Evolutionary conservation across 176 grass and related monocot genomes (phyloP), one percentile per base, ranked within the genome.

Genomic region (Oryza longistaminata): DNA sequence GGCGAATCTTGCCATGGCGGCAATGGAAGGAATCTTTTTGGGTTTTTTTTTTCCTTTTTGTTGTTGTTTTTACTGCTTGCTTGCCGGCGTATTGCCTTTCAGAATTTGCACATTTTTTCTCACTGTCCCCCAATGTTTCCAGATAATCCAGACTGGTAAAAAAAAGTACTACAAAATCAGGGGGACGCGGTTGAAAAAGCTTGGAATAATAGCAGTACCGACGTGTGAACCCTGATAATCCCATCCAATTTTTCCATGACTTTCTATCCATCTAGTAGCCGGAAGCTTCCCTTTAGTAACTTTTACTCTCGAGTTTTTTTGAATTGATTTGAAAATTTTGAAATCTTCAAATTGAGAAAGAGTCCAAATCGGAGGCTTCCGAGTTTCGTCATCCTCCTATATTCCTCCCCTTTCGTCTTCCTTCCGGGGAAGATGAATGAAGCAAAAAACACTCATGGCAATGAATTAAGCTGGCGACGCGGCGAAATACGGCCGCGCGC

Each of bases 151-250:
- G 33, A 33, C 50, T 43, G 87, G 87, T 33, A 31, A 31, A 31
- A 37, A 19, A 71, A 3, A 66, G 58, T 78, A 86, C 13, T 78
- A 90, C 13, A 43, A 66, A 75, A 71, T 72, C n/a, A 79, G 33
- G 62, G 82, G 82, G 82, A 85, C 82, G 49, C 29, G 29, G 76
- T 70, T 70, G 70, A 74, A 74, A 89, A 82, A 31, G 67, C 24
- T 44, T 42, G 73, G 67, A 73, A 78, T 31, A 64, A 62, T 22
- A 10, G 3, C 19, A 24, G 53, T 58, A 58, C n/a, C 21, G 7
- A 71, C 88, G 71, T 76, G 88, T 87, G 76, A 72, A 72, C 27
- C 62, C 80, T n/a, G n/a, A 39, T 14, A 80, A 66, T 82, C 74
- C 80, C 72, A 15, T 62, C 68, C 62, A 9, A 24, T 62, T 62